Base-by-base conservation (phyloP, 805 yeast genomes). In the Starmera caribaea region DNA sequence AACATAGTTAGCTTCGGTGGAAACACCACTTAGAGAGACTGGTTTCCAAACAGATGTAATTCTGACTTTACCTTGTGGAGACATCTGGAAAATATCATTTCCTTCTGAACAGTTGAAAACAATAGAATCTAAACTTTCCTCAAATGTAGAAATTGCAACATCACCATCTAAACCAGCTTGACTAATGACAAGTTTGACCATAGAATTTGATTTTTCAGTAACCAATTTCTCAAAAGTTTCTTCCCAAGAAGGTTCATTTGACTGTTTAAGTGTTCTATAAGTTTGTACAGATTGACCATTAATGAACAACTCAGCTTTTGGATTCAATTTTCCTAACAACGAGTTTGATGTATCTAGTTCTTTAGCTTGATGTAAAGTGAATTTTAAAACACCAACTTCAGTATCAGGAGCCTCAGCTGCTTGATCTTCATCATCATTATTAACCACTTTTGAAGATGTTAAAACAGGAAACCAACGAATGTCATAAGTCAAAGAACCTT, bases 171-270 rank as follows among this genome's bases (percentile, higher is more conserved):
- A 58, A 29, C 76, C 74, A 8, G 76, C 65, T 58, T 83, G 89
- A 52, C 70, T 78, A 21, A 84, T 66, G 17, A 73, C 55, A n/a
- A 84, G 59, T 45, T 68, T 72, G 26, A 82, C 48, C 21, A 64
- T 63, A 14, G 88, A 71, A 28, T 59, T 61, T 1, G 79, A 67
- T 55, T 79, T 84, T 26, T 81, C 70, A 6, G 78, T 70, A 30
- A 84, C 62, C 47, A 84, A 66, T 5, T 74, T 54, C 58, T 84
- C 94, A 41, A 76, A 58, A 26, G 69, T 56, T 50, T 77, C 76
- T 43, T 76, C 78, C 78, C 83, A 84, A 11, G 78, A 63, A 14
- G 95, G 94, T 51, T 79, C 86, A 50, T 82, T 84, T 8, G 77
- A 69, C 52, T 75, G 71, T 51, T 75, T 78, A 54, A 82, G 65